Percentiles rank a stretch among this genome's conserved stretches.
phyloP scores from a whole-genome alignment of 208 protist genomes.

The Phytomonas sp. region DNA sequence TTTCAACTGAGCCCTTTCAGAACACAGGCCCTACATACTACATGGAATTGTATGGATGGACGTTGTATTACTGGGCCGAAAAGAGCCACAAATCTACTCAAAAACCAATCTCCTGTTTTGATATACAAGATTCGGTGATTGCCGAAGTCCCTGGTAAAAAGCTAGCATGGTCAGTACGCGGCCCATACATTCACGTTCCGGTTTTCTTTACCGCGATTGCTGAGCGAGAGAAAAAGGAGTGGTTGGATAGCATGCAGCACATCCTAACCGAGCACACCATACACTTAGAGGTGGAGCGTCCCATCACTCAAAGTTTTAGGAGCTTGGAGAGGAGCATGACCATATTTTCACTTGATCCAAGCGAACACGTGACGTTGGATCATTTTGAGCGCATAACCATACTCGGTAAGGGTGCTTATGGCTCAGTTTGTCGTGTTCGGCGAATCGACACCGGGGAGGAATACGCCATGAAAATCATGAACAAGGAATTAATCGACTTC shows the following conservation, averaged over 20 bases:
- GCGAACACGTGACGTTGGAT: conserved; percentile 57
- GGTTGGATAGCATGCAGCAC: conserved; percentile 26
- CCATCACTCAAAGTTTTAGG: not conserved
- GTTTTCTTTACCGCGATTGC: conserved; percentile 27
- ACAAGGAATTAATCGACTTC: conserved; percentile 50
- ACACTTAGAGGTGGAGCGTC: not conserved
- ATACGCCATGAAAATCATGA: conserved; percentile 92
- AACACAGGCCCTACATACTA: conserved; percentile 45
- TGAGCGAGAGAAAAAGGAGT: conserved; percentile 29
- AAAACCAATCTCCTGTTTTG: conserved; percentile 18
- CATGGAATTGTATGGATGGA: conserved; percentile 50
- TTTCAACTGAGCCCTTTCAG: conserved; percentile 8
- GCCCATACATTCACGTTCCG: conserved; percentile 13
- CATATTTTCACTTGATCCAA: conserved; percentile 14
- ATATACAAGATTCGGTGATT: conserved; percentile 33
- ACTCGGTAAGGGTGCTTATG: conserved; percentile 89
- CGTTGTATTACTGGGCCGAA: conserved; percentile 58
- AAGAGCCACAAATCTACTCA: conserved; percentile 28
- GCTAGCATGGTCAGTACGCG: conserved; percentile 20
- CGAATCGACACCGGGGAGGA: conserved; percentile 76
- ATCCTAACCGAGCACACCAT: conserved; percentile 12
- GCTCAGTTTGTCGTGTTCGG: conserved; percentile 84
- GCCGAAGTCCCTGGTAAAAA: conserved; percentile 18
- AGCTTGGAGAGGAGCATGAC: conserved; percentile 26
- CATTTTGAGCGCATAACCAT: conserved; percentile 87